phyloP scores from a whole-genome alignment of 2,329 filamentous ascomycete species.

The Penicillium janthinellum region DNA sequence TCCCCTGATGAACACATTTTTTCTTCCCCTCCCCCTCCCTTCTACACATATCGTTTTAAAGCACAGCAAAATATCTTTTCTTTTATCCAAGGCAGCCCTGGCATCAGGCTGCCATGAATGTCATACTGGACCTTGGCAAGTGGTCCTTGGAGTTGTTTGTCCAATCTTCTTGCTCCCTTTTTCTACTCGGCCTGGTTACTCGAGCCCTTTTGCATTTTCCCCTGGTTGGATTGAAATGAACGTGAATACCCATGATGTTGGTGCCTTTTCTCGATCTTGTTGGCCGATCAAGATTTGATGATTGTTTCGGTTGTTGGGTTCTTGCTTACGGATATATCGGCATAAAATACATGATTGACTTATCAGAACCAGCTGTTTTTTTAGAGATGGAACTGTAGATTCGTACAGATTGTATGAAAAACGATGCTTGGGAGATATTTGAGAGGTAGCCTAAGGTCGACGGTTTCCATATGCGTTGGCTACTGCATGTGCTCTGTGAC shows the following conservation, averaged over 20 bases:
- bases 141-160: conserved; percentile 23
- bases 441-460: no score
- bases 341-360: conserved; percentile 18
- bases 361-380: neutral
- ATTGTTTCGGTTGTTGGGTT: conserved; percentile 8
- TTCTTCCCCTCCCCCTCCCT: conserved; percentile 8
- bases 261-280: conserved; percentile 19
- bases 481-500: conserved; percentile 1
- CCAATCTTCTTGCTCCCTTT: conserved; percentile 13
- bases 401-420: neutral
- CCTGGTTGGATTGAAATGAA: conserved; percentile 25
- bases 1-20: conserved; percentile 4
- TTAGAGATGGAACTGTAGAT: no score
- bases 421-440: no score
- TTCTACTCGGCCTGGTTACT: conserved; percentile 9
- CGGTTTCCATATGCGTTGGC: neutral
- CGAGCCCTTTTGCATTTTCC: conserved; percentile 18
- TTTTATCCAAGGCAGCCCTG: neutral
- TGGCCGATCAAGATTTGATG: conserved; percentile 17
- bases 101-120: conserved; percentile 14
- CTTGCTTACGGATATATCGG: conserved; percentile 19
- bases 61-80: conserved; percentile 8
- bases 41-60: conserved; percentile 23
- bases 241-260: conserved; percentile 37
- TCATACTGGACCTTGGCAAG: conserved; percentile 16